A percentile compares a stretch with the other conserved stretches of the same genome.
These are phyloP conservation scores for Naganishia randhawae DNA, from an alignment of 768 basidiomycete species.

Conservation along the genomic window DNA sequence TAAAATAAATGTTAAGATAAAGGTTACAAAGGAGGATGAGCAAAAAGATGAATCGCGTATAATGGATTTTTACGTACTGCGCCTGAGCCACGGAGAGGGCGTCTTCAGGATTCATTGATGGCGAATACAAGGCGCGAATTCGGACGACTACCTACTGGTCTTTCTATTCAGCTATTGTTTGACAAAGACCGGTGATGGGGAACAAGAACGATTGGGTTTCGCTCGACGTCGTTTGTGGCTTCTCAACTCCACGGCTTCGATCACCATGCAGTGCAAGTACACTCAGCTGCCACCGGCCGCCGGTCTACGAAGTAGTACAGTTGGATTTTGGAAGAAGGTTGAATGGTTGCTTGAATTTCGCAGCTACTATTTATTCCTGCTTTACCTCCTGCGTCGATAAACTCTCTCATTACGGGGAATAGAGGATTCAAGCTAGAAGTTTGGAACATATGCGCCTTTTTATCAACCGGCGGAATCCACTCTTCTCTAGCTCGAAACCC, in stretches of 20 bases:
- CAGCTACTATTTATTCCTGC: too few species aligned
- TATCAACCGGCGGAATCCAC: neutral
- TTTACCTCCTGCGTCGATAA: neutral
- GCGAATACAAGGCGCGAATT: neutral
- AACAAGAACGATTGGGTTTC: neutral
- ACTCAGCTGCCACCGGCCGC: too few species aligned
- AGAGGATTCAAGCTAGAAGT: neutral
- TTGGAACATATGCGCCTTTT: constrained; percentile 2
- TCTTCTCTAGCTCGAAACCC: neutral
- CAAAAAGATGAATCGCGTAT: neutral
- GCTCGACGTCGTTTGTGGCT: neutral
- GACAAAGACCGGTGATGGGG: neutral
- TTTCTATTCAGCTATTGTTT: neutral
- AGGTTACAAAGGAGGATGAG: neutral
- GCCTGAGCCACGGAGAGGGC: constrained; percentile 21
- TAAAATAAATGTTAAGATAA: neutral
- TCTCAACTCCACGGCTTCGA: neutral
- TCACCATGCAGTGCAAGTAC: neutral
- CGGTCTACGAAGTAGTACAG: too few species aligned
- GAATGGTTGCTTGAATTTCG: too few species aligned
- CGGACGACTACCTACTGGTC: neutral
- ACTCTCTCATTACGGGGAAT: neutral
- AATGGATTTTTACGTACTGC: constrained; percentile 4
- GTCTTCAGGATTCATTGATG: constrained; percentile 16
- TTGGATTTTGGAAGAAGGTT: neutral